Base-by-base conservation (phyloP, 2,329 filamentous ascomycete genomes). In the Ascosphaera apis region DNA sequence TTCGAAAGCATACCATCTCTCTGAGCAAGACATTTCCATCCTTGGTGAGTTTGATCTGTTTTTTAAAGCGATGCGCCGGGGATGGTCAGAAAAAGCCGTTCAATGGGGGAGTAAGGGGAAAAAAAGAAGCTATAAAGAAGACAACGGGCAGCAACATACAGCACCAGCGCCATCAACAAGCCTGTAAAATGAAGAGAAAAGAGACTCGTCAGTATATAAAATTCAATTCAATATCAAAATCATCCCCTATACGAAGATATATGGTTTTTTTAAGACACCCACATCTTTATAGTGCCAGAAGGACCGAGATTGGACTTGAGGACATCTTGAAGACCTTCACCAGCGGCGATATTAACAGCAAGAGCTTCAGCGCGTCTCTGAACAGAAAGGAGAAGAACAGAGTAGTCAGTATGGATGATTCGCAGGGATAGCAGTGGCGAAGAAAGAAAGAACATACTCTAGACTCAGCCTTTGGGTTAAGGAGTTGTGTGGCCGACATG, bases 391-490 rank as follows among this genome's bases (percentile, higher is more conserved):
- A 63, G 59, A 23, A 32, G 37, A 34, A 37, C 36, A 9, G 18
- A 9, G 15, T 3, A 18, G 32, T 27, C 13, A 15, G 8, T 7
- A 8, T 7, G 8, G 6, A 7, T 8, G 8, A 8, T 13, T 15
- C 13, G 31, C 13, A 13, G 31, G 7, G 7, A 15, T 12, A 7
- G 31, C 7, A 33, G 16, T 15, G 15, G 13, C 8, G n/a, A 8
- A n/a, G 32, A 21, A 7, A 31, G 37, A 25, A 43, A 40, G 44
- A 42, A 64, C 78, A 50, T 67, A 91, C 83, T 62, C 88, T 76
- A 50, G 84, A 93, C 66, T 98, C 88, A 52, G 88, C 88, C 67
- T 98, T 98, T 42, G 88, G 88, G 61, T 98, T 98, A 46, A 98
- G 76, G 52, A 98, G 75, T 65, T 95, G 86, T 53, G 88, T 84